Evolutionary conservation across 768 basidiomycete species (phyloP).

Genomic region (Myochromella boudieri): DNA sequence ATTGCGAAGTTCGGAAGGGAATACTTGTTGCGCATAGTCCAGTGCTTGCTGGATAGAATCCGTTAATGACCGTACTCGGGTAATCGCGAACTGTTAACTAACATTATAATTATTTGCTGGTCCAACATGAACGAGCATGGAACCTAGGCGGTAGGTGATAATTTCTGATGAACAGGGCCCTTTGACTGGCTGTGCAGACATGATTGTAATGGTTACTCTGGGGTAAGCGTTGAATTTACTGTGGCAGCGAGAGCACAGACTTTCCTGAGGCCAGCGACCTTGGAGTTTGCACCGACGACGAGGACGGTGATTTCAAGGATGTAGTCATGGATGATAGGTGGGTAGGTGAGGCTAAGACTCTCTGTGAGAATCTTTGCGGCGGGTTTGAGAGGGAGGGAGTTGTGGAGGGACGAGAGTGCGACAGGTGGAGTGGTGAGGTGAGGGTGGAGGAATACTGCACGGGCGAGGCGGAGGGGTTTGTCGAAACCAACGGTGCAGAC

Average conservation of each 20-base stretch:
- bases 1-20: too few species aligned
- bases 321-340: slow-evolving; percentile 91
- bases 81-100: too few species aligned
- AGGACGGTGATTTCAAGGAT: slow-evolving; percentile 90
- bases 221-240: too few species aligned
- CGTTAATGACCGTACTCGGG: too few species aligned
- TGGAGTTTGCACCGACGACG: slow-evolving; percentile 80
- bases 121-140: too few species aligned
- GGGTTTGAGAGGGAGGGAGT: slow-evolving; percentile 55
- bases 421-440: slow-evolving; percentile 46
- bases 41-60: too few species aligned
- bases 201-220: too few species aligned
- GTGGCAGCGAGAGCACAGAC: slow-evolving; percentile 92
- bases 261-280: slow-evolving; percentile 87
- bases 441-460: slow-evolving; percentile 85
- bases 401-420: slow-evolving; percentile 22
- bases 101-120: too few species aligned
- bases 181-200: too few species aligned
- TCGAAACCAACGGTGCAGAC: slow-evolving; percentile 98
- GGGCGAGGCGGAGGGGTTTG: slow-evolving; percentile 90
- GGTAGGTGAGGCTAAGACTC: slow-evolving; percentile 76
- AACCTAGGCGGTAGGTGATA: too few species aligned
- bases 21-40: too few species aligned
- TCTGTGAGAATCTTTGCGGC: slow-evolving; percentile 84
- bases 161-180: too few species aligned